A percentile compares a stretch with the other conserved stretches of the same genome.
Conservation (phyloP, 108 stramenopile genomes). For the Epipyxis sp. region DNA sequence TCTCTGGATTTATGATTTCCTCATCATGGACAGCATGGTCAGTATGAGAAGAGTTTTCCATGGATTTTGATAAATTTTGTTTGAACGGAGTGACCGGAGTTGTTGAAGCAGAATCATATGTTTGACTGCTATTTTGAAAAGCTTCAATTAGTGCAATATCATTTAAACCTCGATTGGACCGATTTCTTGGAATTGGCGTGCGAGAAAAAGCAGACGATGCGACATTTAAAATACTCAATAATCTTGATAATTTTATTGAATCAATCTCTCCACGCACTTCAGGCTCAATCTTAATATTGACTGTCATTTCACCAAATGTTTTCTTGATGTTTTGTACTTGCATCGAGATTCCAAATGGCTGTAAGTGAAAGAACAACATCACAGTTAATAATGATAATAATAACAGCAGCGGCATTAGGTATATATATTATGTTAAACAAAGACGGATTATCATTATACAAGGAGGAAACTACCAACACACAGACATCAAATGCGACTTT, state of each 20-base stretch:
- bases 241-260: neutral
- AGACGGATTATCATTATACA: too few species aligned
- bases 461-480: too few species aligned
- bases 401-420: too few species aligned
- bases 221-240: slow-evolving; percentile 1
- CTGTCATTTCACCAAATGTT: neutral
- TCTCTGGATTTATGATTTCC: neutral
- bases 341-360: slow-evolving; percentile 9
- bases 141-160: too few species aligned
- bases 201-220: neutral
- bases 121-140: too few species aligned
- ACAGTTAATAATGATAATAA: neutral
- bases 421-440: too few species aligned
- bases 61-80: too few species aligned
- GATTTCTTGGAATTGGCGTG: too few species aligned
- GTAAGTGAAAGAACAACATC: neutral
- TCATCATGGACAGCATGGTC: neutral
- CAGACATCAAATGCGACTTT: neutral
- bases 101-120: too few species aligned
- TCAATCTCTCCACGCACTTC: neutral
- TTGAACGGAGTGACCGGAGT: too few species aligned
- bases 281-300: neutral
- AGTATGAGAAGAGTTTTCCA: too few species aligned
- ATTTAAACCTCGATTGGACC: too few species aligned
- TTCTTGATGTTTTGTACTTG: neutral